These are phyloP conservation scores for Pogostemon cablin DNA, from an alignment of 257 asterid species.

Conservation along the genomic window DNA sequence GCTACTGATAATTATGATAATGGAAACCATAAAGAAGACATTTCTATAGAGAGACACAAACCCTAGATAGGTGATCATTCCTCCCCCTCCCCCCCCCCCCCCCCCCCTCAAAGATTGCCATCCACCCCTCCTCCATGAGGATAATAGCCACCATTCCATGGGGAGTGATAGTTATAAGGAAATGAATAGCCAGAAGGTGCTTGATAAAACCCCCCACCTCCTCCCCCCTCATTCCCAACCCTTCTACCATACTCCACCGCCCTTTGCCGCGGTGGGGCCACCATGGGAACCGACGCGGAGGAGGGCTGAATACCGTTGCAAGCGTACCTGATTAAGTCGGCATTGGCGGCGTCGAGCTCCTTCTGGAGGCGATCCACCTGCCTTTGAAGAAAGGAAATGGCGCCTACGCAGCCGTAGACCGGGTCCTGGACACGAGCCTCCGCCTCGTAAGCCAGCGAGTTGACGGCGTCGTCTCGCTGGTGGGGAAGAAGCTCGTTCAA, in stretches of 20 bases:
- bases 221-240: slow-evolving; percentile 12
- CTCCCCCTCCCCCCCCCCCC: neutral
- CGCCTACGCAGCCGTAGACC: slow-evolving; percentile 66
- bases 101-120: slow-evolving; percentile 33
- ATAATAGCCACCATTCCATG: slow-evolving; percentile 47
- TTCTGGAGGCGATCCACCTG: slow-evolving; percentile 69
- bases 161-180: slow-evolving; percentile 36
- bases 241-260: slow-evolving; percentile 32
- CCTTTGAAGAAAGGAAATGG: slow-evolving; percentile 58
- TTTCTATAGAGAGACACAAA: slow-evolving; percentile 34
- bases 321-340: slow-evolving; percentile 51
- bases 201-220: slow-evolving; percentile 40
- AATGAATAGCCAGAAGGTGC: slow-evolving; percentile 31
- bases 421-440: slow-evolving; percentile 75
- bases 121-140: slow-evolving; percentile 46
- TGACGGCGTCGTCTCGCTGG: slow-evolving; percentile 63
- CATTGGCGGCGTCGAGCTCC: slow-evolving; percentile 64
- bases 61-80: slow-evolving; percentile 37
- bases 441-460: slow-evolving; percentile 64
- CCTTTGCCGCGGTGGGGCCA: slow-evolving; percentile 32
- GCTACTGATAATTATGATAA: slow-evolving; percentile 1
- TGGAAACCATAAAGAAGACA: slow-evolving; percentile 9
- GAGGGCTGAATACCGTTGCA: slow-evolving; percentile 24
- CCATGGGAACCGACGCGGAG: neutral
- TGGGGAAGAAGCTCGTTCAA: slow-evolving; percentile 58